phyloP scores from a whole-genome alignment of 352 stramenopile genomes.

The Phytophthora sansomeana region DNA sequence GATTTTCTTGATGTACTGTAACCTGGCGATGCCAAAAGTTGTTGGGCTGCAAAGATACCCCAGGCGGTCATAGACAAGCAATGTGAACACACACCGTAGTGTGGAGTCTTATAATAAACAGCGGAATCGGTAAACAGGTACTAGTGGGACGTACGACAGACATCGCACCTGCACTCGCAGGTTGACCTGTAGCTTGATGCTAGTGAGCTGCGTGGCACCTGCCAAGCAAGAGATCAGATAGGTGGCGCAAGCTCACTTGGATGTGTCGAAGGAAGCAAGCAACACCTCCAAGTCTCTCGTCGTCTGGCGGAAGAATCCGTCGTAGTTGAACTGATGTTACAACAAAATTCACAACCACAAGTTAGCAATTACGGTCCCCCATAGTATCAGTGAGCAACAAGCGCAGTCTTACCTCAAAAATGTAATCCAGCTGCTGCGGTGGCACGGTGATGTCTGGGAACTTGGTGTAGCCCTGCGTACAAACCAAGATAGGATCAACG shows the following conservation, averaged over 20 bases:
- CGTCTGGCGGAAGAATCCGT: conserved; percentile 85
- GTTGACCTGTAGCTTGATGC: conserved; percentile 1
- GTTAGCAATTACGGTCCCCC: conserved; percentile 14
- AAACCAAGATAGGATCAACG: conserved; percentile 1
- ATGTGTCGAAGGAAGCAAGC: conserved; percentile 55
- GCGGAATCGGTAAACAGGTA: conserved; percentile 33
- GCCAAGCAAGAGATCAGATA: conserved; percentile 5
- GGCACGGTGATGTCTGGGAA: conserved; percentile 74
- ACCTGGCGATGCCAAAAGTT: neutral
- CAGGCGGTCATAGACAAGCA: too few relatives aligned
- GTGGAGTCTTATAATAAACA: conserved; percentile 48
- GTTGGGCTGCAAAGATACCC: too few relatives aligned
- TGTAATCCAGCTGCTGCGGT: conserved; percentile 86
- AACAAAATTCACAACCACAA: conserved; percentile 14
- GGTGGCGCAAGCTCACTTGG: conserved; percentile 17
- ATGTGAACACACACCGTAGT: too few relatives aligned
- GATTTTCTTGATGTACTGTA: conserved; percentile 75
- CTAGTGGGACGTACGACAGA: conserved; percentile 20
- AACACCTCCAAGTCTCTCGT: conserved; percentile 78
- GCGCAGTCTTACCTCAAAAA: conserved; percentile 82
- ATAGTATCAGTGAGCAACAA: neutral
- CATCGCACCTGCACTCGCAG: conserved; percentile 4
- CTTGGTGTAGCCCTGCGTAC: conserved; percentile 70
- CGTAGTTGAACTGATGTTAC: conserved; percentile 80
- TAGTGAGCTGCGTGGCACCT: neutral